These are phyloP conservation scores for Aspergillus sclerotiicarbonarius DNA, from an alignment of 495 filamentous ascomycete species.

Conservation along the genomic window DNA sequence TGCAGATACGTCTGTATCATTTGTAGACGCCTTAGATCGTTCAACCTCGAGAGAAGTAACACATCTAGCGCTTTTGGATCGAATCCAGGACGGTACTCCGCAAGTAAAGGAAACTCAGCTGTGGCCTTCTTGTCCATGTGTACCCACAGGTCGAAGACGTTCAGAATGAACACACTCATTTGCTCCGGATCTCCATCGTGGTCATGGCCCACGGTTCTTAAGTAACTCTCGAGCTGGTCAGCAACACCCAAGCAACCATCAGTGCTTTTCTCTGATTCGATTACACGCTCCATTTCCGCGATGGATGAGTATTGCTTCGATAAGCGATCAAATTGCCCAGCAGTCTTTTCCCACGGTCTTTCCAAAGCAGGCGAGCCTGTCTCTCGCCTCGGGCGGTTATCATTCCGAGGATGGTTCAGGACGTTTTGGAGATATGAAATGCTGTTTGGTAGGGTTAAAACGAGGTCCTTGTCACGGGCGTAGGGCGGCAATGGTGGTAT, in stretches of 20 bases:
- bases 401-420: slow-evolving; percentile 7
- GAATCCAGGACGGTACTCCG: slow-evolving; percentile 52
- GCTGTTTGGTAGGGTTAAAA: slow-evolving; percentile 47
- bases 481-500: slow-evolving; percentile 39
- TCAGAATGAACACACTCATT: slow-evolving; percentile 56
- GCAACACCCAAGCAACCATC: slow-evolving; percentile 34
- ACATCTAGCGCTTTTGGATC: slow-evolving; percentile 48
- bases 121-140: slow-evolving; percentile 51
- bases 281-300: slow-evolving; percentile 24
- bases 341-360: slow-evolving; percentile 5
- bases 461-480: slow-evolving; percentile 27
- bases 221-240: slow-evolving; percentile 32
- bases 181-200: slow-evolving; percentile 48
- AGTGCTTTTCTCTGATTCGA: slow-evolving; percentile 10
- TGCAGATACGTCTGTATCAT: slow-evolving; percentile 47
- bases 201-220: slow-evolving; percentile 27
- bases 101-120: slow-evolving; percentile 39
- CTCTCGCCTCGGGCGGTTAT: too few relatives aligned
- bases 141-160: slow-evolving; percentile 59
- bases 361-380: too few relatives aligned
- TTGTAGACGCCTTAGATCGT: slow-evolving; percentile 49
- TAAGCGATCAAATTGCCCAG: slow-evolving; percentile 22
- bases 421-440: slow-evolving; percentile 33
- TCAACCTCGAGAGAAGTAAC: slow-evolving; percentile 39
- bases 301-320: slow-evolving; percentile 26